Percentiles rank a stretch among this genome's conserved stretches.
Conservation (phyloP, 495 filamentous ascomycete species). For the Astrocystis sublimbata region DNA sequence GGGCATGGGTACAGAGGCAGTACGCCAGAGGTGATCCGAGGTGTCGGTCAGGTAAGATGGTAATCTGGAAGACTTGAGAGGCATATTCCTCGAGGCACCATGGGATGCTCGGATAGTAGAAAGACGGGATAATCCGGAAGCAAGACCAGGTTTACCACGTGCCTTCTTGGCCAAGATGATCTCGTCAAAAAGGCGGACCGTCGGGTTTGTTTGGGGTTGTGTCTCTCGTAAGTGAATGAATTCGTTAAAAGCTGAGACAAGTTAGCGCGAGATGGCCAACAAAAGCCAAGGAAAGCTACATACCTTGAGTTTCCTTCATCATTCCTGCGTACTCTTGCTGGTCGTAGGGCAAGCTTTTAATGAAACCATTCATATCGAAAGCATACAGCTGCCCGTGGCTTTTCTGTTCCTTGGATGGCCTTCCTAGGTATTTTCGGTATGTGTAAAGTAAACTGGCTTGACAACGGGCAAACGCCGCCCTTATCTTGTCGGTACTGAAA, state of each 20-base stretch:
- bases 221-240: slow-evolving; percentile 92
- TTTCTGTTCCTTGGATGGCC: slow-evolving; percentile 79
- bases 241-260: slow-evolving; percentile 79
- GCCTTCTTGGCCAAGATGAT: slow-evolving; percentile 94
- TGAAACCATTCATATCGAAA: slow-evolving; percentile 93
- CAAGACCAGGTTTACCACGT: slow-evolving; percentile 62
- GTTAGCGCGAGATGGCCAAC: slow-evolving; percentile 18
- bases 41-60: slow-evolving; percentile 81
- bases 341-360: slow-evolving; percentile 86
- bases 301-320: slow-evolving; percentile 92
- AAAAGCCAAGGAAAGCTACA: slow-evolving; percentile 21
- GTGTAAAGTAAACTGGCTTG: slow-evolving; percentile 95
- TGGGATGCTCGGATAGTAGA: slow-evolving; percentile 49
- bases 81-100: slow-evolving; percentile 41
- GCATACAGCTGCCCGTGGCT: slow-evolving; percentile 82
- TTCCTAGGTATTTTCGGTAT: slow-evolving; percentile 80
- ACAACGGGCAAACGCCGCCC: slow-evolving; percentile 91
- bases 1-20: slow-evolving; percentile 77
- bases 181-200: slow-evolving; percentile 89
- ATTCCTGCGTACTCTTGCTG: slow-evolving; percentile 85
- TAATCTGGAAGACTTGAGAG: slow-evolving; percentile 40
- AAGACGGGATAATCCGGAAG: slow-evolving; percentile 55
- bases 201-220: slow-evolving; percentile 54
- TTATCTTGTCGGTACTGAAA: slow-evolving; percentile 86
- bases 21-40: slow-evolving; percentile 90